Conservation (phyloP, 1,284 basidiomycete species). For the Cerrena zonata region DNA sequence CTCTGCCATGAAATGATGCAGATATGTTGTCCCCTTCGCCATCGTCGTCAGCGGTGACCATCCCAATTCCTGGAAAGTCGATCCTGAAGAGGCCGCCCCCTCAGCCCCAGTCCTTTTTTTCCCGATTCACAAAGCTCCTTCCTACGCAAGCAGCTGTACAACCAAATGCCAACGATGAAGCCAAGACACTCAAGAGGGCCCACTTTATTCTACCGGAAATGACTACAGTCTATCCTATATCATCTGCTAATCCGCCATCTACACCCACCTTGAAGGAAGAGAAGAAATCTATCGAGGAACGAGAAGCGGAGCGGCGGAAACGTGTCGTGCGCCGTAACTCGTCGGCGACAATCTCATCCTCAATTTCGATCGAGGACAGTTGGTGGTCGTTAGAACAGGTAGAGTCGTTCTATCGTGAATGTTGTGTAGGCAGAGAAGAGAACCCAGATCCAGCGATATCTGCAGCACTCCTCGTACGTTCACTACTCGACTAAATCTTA, state of each 20-base stretch:
- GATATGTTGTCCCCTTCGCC: slow-evolving; percentile 40
- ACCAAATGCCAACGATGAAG: slow-evolving; percentile 30
- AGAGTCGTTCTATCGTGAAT: slow-evolving; percentile 75
- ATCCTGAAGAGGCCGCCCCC: slow-evolving; percentile 76
- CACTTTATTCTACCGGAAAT: slow-evolving; percentile 82
- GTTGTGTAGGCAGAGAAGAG: slow-evolving; percentile 74
- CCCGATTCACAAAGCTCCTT: slow-evolving; percentile 59
- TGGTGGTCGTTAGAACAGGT: slow-evolving; percentile 82
- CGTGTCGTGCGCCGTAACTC: slow-evolving; percentile 56
- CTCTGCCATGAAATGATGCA: slow-evolving; percentile 20
- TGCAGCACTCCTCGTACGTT: slow-evolving; percentile 23
- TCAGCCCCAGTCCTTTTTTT: slow-evolving; percentile 61
- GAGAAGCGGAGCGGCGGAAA: slow-evolving; percentile 56
- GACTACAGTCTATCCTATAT: slow-evolving; percentile 81
- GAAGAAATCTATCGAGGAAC: slow-evolving; percentile 63
- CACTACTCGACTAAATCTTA: slow-evolving; percentile 6
- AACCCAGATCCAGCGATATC: slow-evolving; percentile 60
- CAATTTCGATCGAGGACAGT: slow-evolving; percentile 37
- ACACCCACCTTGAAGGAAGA: slow-evolving; percentile 70
- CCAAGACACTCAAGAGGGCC: slow-evolving; percentile 68
- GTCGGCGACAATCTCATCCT: slow-evolving; percentile 21
- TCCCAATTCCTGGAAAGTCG: slow-evolving; percentile 68
- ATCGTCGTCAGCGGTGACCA: slow-evolving; percentile 71
- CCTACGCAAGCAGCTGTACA: slow-evolving; percentile 37
- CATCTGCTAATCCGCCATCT: slow-evolving; percentile 71